These are phyloP conservation scores for Calcarisporium arbuscula DNA, from an alignment of 2,329 filamentous ascomycete species.

Conservation along the genomic window DNA sequence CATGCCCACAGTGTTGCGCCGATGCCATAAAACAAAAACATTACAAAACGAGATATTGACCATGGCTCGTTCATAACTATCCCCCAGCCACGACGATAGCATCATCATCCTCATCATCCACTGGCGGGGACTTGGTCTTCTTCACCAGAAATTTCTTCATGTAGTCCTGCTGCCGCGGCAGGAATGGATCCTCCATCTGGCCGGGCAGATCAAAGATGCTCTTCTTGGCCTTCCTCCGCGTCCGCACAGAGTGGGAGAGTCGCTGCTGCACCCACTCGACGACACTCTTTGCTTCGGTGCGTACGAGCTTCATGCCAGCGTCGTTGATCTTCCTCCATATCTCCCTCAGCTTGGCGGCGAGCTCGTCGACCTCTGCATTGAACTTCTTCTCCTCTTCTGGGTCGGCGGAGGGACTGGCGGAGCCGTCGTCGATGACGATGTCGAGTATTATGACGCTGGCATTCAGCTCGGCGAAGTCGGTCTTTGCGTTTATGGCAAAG, in stretches of 20 bases:
- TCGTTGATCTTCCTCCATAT: constrained; percentile 62
- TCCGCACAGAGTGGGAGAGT: constrained; percentile 64
- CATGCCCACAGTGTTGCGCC: too few relatives aligned
- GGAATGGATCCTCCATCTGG: constrained; percentile 29
- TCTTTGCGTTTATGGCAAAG: constrained; percentile 47
- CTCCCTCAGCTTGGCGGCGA: constrained; percentile 53
- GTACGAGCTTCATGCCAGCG: constrained; percentile 62
- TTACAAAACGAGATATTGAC: too few relatives aligned
- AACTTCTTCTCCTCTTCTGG: constrained; percentile 42
- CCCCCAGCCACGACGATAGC: constrained; percentile 16
- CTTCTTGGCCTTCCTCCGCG: constrained; percentile 48
- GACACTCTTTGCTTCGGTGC: constrained; percentile 70
- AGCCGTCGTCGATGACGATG: constrained; percentile 63
- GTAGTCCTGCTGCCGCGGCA: constrained; percentile 40
- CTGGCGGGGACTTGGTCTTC: constrained; percentile 10
- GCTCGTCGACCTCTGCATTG: constrained; percentile 63
- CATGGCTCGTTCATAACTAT: constrained; percentile 10
- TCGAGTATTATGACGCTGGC: constrained; percentile 65
- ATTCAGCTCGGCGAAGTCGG: constrained; percentile 63
- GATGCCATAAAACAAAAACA: too few relatives aligned
- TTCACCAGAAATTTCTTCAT: constrained; percentile 42
- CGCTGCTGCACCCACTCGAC: constrained; percentile 71
- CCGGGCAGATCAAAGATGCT: constrained; percentile 40
- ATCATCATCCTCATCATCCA: constrained; percentile 9
- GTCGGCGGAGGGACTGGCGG: constrained; percentile 19